Conservation (phyloP, 2,329 filamentous ascomycete genomes). For the Fusarium zealandicum region DNA sequence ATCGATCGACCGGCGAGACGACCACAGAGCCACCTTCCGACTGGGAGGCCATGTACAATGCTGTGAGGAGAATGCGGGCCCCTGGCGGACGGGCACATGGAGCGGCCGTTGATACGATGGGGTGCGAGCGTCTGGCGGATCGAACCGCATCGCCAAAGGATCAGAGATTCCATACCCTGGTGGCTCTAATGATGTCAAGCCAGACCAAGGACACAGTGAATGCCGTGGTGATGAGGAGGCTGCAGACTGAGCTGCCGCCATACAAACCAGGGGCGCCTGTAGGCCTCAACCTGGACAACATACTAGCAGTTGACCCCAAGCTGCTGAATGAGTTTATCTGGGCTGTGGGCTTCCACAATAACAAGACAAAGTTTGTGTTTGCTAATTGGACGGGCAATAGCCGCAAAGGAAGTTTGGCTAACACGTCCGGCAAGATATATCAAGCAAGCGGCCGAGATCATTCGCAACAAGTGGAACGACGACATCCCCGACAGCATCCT, state of each 20-base stretch:
- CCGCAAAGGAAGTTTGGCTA: conserved; percentile 15
- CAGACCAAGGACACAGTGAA: conserved; percentile 95
- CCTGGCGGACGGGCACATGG: conserved; percentile 63
- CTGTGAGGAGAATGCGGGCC: conserved; percentile 78
- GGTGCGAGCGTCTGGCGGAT: conserved; percentile 79
- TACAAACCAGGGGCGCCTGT: conserved; percentile 51
- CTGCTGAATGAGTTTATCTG: conserved; percentile 76
- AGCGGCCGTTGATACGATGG: conserved; percentile 97
- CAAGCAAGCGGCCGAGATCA: conserved; percentile 75
- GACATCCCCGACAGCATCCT: conserved; percentile 84
- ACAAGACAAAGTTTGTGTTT: conserved; percentile 73
- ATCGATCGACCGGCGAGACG: conserved; percentile 50
- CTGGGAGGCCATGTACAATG: conserved; percentile 83
- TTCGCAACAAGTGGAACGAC: conserved; percentile 71
- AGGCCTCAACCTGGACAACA: conserved; percentile 76
- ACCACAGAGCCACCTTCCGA: conserved; percentile 70
- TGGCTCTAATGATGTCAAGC: conserved; percentile 88
- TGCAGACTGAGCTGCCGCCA: conserved; percentile 76
- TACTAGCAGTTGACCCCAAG: conserved; percentile 74
- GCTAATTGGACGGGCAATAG: neutral
- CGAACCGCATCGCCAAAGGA: conserved; percentile 57
- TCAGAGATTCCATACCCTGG: conserved; percentile 83
- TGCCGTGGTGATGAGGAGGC: conserved; percentile 78
- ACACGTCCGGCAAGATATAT: conserved; percentile 58
- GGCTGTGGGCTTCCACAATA: conserved; percentile 92